phyloP scores from a whole-genome alignment of 116 monocot species.

The Cymodocea nodosa region DNA sequence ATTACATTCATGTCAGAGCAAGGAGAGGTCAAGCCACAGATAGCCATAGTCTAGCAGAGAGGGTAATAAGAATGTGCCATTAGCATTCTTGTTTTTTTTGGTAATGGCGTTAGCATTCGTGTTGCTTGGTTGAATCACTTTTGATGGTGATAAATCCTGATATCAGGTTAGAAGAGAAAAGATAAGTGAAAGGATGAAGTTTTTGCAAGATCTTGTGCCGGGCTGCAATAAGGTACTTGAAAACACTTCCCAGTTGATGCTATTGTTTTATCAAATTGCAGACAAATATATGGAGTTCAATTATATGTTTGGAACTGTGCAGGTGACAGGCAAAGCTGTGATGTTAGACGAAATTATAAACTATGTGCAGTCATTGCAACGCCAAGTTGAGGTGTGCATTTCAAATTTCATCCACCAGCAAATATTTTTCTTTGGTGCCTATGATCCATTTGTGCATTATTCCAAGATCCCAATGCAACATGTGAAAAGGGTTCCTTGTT shows the following conservation, averaged over 20 bases:
- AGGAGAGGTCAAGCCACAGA: constrained; percentile 94
- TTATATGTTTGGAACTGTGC: not conserved
- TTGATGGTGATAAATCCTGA: not conserved
- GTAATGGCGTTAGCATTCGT: not conserved
- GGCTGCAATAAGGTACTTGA: constrained; percentile 55
- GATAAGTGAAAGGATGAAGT: constrained; percentile 84
- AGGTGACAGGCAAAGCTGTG: constrained; percentile 14
- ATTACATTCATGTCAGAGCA: constrained; percentile 90
- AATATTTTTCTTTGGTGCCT: too few species aligned
- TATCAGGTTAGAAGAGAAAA: constrained; percentile 71
- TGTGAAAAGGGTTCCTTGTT: not conserved
- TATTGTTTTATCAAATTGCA: not conserved
- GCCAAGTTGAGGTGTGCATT: constrained; percentile 13
- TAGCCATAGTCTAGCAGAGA: constrained; percentile 92
- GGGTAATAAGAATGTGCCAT: constrained; percentile 23
- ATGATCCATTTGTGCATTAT: not conserved
- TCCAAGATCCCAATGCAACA: not conserved
- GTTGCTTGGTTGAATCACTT: not conserved
- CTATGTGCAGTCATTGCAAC: constrained; percentile 15
- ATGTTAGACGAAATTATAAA: constrained; percentile 17
- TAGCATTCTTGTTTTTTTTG: not conserved
- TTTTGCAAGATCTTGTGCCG: constrained; percentile 72
- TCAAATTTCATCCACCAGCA: too few species aligned
- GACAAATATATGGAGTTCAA: not conserved
- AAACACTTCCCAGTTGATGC: not conserved